These are phyloP conservation scores for Paecilomyces sp. DNA, from an alignment of 2,329 filamentous ascomycete species.

Conservation along the genomic window DNA sequence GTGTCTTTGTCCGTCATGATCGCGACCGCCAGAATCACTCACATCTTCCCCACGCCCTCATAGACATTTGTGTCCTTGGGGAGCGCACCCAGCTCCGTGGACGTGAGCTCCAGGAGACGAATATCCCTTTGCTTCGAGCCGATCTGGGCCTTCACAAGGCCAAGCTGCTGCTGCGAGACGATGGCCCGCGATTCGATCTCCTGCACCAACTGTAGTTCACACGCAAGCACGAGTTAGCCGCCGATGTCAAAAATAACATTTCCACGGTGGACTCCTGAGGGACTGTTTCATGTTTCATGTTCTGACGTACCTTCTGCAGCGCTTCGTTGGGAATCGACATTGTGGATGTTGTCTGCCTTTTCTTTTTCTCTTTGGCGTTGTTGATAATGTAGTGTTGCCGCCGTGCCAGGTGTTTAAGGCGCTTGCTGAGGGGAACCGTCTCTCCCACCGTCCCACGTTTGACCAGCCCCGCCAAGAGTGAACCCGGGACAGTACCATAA, in stretches of 20 bases:
- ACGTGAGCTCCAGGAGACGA: conserved; percentile 80
- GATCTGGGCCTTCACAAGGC: conserved; percentile 76
- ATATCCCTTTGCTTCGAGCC: conserved; percentile 79
- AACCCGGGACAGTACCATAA: too few relatives aligned
- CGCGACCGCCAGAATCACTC: conserved; percentile 25
- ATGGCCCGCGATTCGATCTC: conserved; percentile 90
- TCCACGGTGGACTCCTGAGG: too few relatives aligned
- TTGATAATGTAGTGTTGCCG: not conserved
- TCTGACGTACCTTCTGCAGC: conserved; percentile 2
- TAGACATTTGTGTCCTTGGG: conserved; percentile 74
- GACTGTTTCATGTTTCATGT: not conserved
- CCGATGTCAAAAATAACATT: not conserved
- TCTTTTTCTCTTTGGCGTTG: not conserved
- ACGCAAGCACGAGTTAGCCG: not conserved
- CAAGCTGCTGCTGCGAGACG: conserved; percentile 86
- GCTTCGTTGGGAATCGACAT: conserved; percentile 30
- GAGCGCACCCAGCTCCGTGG: conserved; percentile 71
- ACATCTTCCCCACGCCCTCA: conserved; percentile 98
- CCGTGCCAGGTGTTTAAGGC: not conserved
- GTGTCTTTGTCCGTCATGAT: not conserved
- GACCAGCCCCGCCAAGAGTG: not conserved
- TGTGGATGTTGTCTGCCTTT: not conserved
- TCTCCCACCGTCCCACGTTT: not conserved
- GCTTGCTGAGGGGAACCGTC: not conserved
- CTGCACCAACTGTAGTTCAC: conserved; percentile 61